phyloP scores from a whole-genome alignment of 1,139 yeast genomes.

The Hyphopichia pseudoburtonii region DNA sequence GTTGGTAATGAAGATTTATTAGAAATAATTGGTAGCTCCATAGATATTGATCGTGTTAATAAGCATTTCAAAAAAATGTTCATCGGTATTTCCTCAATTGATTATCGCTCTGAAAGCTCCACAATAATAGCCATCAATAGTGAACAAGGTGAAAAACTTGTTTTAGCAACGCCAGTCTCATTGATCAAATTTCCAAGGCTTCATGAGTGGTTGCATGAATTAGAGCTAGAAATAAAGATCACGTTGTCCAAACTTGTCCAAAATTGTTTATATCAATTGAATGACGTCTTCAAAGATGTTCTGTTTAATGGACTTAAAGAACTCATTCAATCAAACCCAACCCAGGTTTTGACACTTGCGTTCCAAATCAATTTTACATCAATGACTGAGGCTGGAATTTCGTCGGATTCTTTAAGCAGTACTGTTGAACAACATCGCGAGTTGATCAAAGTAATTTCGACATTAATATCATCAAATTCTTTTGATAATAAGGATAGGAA shows the following conservation, averaged over 20 bases:
- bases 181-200: constrained; percentile 43
- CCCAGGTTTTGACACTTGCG: constrained; percentile 59
- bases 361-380: constrained; percentile 61
- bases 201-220: constrained; percentile 61
- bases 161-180: constrained; percentile 45
- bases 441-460: constrained; percentile 15
- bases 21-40: constrained; percentile 73
- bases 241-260: constrained; percentile 41
- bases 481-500: constrained; percentile 34
- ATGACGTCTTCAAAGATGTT: neutral
- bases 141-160: constrained; percentile 61
- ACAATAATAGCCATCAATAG: constrained; percentile 54
- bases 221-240: constrained; percentile 55
- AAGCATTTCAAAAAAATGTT: constrained; percentile 73
- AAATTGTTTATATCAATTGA: neutral
- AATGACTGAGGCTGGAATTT: constrained; percentile 31
- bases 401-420: constrained; percentile 2
- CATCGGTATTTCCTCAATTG: constrained; percentile 55
- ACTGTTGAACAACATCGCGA: constrained; percentile 6
- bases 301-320: constrained; percentile 9
- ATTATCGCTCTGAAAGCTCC: constrained; percentile 34
- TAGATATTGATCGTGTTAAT: constrained; percentile 49
- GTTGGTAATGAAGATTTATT: constrained; percentile 88
- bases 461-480: constrained; percentile 17
- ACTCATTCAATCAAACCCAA: constrained; percentile 32